A percentile compares a stretch with the other conserved stretches of the same genome.
Conservation (phyloP, 2,329 filamentous ascomycete genomes). For the Tolypocladium pustulatum region DNA sequence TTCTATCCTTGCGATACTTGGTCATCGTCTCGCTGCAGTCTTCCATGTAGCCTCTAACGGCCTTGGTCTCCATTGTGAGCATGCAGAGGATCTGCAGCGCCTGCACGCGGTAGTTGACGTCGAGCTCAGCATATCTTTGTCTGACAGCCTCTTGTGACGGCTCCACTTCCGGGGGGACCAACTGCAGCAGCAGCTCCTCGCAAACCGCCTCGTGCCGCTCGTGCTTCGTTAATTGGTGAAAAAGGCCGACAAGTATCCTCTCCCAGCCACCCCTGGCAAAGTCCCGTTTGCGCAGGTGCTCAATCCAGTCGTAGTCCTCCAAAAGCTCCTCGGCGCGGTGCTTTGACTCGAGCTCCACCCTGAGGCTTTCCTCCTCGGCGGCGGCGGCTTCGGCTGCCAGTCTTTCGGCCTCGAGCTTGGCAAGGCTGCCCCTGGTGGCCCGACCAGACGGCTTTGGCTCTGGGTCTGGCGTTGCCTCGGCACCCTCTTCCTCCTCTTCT, state of each 20-base stretch:
- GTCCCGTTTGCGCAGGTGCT: conserved; percentile 70
- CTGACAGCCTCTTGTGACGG: conserved; percentile 66
- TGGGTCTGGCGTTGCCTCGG: conserved; percentile 55
- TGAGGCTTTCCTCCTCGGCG: conserved; percentile 36
- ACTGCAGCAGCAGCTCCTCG: conserved; percentile 66
- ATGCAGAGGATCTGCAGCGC: conserved; percentile 79
- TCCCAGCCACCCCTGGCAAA: conserved; percentile 89
- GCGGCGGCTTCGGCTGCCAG: conserved; percentile 50
- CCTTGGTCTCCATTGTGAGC: conserved; percentile 76
- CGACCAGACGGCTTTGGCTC: conserved; percentile 57
- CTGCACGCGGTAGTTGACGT: conserved; percentile 73
- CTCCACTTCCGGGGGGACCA: conserved; percentile 70
- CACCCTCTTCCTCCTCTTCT: conserved; percentile 43
- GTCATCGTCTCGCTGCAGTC: conserved; percentile 93
- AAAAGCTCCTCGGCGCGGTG: conserved; percentile 72
- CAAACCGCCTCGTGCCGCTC: conserved; percentile 60
- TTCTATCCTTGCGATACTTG: conserved; percentile 87
- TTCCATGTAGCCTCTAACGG: conserved; percentile 80
- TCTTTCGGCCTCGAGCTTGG: conserved; percentile 66
- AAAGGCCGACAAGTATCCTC: conserved; percentile 72
- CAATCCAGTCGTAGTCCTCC: conserved; percentile 69
- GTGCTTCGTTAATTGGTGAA: conserved; percentile 75
- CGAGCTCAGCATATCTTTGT: conserved; percentile 61
- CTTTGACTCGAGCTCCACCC: conserved; percentile 36
- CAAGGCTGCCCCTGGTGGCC: conserved; percentile 76